Conservation (phyloP, 345 rosid genomes). For the Sapria himalayana region DNA sequence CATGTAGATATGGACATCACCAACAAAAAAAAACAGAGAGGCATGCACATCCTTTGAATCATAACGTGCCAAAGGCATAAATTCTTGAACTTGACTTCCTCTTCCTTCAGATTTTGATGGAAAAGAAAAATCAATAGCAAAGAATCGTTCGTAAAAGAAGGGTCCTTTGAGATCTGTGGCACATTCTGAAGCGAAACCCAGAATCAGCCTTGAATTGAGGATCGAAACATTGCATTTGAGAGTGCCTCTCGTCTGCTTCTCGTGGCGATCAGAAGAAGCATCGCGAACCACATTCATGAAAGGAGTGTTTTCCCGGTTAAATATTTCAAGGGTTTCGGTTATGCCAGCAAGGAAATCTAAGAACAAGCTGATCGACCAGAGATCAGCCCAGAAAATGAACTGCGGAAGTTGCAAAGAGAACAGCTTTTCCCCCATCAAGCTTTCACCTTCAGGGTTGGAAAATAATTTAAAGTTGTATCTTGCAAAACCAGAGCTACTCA, state of each 20-base stretch:
- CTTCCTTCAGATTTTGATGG: conserved; percentile 18
- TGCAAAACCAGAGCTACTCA: conserved; percentile 36
- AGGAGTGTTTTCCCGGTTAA: no score
- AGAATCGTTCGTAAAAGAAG: conserved; percentile 37
- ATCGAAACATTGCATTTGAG: conserved; percentile 35
- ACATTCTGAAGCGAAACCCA: conserved; percentile 49
- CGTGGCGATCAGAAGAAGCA: no score
- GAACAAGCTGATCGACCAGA: conserved; percentile 25
- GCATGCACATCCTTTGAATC: no score
- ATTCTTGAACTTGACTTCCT: conserved; percentile 8
- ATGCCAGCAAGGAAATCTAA: conserved; percentile 37
- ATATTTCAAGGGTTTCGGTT: no score
- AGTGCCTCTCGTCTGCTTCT: no score
- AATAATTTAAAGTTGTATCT: conserved; percentile 19
- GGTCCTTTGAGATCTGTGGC: conserved; percentile 15
- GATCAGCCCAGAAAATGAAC: conserved; percentile 49
- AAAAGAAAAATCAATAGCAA: conserved; percentile 43
- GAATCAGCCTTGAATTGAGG: conserved; percentile 41
- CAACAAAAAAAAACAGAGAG: conserved; percentile 37
- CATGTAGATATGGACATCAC: conserved; percentile 37
- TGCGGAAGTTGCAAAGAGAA: conserved; percentile 53
- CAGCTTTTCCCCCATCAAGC: conserved; percentile 17
- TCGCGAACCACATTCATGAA: no score
- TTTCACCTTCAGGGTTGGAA: conserved; percentile 20
- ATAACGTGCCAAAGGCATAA: no score